Percentiles rank a stretch among this genome's conserved stretches.
phyloP scores from a whole-genome alignment of 2,329 filamentous ascomycete genomes.

The Penicillium sp. region DNA sequence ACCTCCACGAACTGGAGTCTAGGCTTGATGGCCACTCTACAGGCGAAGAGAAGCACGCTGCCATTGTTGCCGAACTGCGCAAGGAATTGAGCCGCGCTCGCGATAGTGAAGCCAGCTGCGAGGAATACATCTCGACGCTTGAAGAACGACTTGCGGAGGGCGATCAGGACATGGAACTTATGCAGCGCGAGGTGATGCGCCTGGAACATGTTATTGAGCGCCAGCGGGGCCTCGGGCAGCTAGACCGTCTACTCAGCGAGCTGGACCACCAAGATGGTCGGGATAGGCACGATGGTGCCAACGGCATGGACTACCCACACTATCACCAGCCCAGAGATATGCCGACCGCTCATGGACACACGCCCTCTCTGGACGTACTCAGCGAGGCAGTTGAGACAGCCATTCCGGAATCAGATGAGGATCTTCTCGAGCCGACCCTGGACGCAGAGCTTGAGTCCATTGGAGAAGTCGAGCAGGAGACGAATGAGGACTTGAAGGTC shows the following conservation, averaged over 20 bases:
- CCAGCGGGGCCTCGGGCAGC: conserved; percentile 84
- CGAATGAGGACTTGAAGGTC: conserved; percentile 28
- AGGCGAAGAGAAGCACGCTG: conserved; percentile 84
- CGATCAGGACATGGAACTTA: conserved; percentile 88
- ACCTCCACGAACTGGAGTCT: conserved; percentile 80
- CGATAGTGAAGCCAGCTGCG: conserved; percentile 80
- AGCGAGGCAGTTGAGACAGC: conserved; percentile 40
- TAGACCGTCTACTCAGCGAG: conserved; percentile 85
- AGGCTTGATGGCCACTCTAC: conserved; percentile 84
- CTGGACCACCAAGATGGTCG: conserved; percentile 61
- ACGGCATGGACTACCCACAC: conserved; percentile 12
- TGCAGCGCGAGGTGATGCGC: conserved; percentile 92
- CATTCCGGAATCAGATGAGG: conserved; percentile 41
- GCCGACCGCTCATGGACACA: conserved; percentile 24
- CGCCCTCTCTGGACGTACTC: conserved; percentile 35
- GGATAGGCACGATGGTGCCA: conserved; percentile 19
- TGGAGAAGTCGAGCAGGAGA: conserved; percentile 13
- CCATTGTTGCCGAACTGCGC: conserved; percentile 74
- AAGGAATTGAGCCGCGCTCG: conserved; percentile 82
- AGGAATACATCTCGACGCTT: conserved; percentile 94
- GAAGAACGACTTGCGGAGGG: conserved; percentile 92
- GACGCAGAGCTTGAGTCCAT: conserved; percentile 22
- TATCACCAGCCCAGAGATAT: conserved; percentile 14
- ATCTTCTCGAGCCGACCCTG: conserved; percentile 28
- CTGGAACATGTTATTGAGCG: conserved; percentile 92